Percentiles rank a stretch among this genome's conserved stretches.
These are phyloP conservation scores for Rhodotorula sp. DNA, from an alignment of 1,284 basidiomycete species.

Conservation along the genomic window DNA sequence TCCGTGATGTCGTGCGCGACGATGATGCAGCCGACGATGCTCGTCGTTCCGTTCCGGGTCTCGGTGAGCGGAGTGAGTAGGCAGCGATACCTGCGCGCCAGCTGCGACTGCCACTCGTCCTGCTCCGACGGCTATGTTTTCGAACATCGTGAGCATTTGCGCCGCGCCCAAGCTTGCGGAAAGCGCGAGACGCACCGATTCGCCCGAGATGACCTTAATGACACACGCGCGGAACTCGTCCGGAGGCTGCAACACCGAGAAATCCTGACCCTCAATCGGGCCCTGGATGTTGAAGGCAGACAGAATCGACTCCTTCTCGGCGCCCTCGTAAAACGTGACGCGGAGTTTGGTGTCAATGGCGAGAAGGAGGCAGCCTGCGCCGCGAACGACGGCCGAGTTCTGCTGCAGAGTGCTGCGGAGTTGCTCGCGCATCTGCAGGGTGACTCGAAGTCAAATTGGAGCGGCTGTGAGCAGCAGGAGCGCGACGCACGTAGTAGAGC, in stretches of 20 bases:
- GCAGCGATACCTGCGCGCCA: conserved; percentile 12
- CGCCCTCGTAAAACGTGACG: conserved; percentile 22
- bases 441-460: too few species aligned
- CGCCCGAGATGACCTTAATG: conserved; percentile 14
- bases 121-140: neutral
- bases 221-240: conserved; percentile 8
- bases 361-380: conserved; percentile 34
- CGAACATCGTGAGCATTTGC: neutral
- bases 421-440: conserved; percentile 32
- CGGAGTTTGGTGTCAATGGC: conserved; percentile 20
- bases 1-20: conserved; percentile 52
- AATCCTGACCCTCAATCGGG: conserved; percentile 15
- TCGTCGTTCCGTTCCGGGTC: conserved; percentile 29
- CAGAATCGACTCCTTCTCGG: conserved; percentile 12
- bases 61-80: conserved; percentile 36
- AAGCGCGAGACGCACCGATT: neutral
- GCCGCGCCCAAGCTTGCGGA: neutral
- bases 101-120: neutral
- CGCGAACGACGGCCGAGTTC: conserved; percentile 34
- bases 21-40: conserved; percentile 49
- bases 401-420: conserved; percentile 39
- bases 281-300: neutral
- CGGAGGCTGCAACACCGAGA: conserved; percentile 3
- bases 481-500: conserved; percentile 22
- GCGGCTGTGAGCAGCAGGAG: neutral